These are phyloP conservation scores for Tubosaeta sp. DNA, from an alignment of 768 basidiomycete genomes.

Conservation along the genomic window DNA sequence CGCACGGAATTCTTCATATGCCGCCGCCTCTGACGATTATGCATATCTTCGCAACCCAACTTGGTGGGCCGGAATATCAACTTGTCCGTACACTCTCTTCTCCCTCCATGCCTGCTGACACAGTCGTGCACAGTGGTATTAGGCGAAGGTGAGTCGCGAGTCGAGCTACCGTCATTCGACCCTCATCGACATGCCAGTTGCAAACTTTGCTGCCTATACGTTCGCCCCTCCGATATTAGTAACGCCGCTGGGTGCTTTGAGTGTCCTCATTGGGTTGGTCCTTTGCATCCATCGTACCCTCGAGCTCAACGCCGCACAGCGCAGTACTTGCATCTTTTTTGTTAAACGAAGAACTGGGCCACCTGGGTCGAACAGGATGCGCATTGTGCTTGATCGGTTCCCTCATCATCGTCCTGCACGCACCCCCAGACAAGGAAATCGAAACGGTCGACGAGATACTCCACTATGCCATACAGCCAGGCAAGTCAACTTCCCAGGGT, in stretches of 20 bases:
- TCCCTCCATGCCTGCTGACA: conserved; percentile 5
- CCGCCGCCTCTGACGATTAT: conserved; percentile 72
- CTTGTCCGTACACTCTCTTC: conserved; percentile 55
- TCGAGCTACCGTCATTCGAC: not conserved
- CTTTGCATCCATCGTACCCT: not conserved
- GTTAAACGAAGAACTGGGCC: conserved; percentile 89
- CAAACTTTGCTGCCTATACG: conserved; percentile 94
- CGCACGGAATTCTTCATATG: conserved; percentile 46
- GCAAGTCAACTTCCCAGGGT: conserved; percentile 38
- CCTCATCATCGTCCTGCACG: conserved; percentile 92
- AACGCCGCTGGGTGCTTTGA: conserved; percentile 95
- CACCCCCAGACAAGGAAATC: conserved; percentile 92
- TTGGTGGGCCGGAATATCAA: conserved; percentile 97
- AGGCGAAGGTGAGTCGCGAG: conserved; percentile 71
- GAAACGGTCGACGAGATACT: conserved; percentile 92
- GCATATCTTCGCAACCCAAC: conserved; percentile 87
- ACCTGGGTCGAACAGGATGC: conserved; percentile 86
- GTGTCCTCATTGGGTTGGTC: conserved; percentile 90
- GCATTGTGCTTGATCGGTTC: conserved; percentile 82
- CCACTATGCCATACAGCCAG: conserved; percentile 88
- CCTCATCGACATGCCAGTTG: conserved; percentile 41
- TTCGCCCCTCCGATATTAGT: conserved; percentile 98
- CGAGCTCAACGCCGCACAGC: conserved; percentile 38
- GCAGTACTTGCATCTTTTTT: conserved; percentile 93
- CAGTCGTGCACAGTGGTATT: conserved; percentile 66